These are phyloP conservation scores for Phytophthora ramorum DNA, from an alignment of 352 stramenopile genomes.

Conservation along the genomic window DNA sequence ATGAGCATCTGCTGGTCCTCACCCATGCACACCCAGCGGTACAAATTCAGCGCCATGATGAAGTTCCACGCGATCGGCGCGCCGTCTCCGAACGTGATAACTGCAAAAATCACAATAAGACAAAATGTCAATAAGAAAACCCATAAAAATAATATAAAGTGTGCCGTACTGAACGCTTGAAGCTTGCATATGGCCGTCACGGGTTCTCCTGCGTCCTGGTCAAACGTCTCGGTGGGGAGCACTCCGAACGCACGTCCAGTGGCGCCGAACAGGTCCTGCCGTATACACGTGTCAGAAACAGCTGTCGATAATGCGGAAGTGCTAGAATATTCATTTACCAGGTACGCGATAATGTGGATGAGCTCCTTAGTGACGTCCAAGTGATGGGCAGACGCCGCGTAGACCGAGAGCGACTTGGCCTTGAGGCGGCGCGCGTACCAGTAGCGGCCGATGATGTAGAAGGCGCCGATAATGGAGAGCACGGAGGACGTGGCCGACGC, in stretches of 20 bases:
- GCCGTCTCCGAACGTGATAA: conserved; percentile 81
- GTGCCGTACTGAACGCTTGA: conserved; percentile 65
- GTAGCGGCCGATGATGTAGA: conserved; percentile 88
- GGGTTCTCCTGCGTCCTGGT: conserved; percentile 57
- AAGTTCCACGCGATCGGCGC: conserved; percentile 86
- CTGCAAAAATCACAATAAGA: conserved; percentile 24
- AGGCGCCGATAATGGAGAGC: conserved; percentile 78
- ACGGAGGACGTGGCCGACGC: conserved; percentile 74
- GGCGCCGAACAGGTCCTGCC: conserved; percentile 74
- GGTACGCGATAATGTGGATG: conserved; percentile 85
- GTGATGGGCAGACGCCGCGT: conserved; percentile 52
- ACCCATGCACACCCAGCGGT: conserved; percentile 83
- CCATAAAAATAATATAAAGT: neutral
- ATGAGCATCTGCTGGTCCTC: conserved; percentile 87
- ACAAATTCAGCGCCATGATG: conserved; percentile 86
- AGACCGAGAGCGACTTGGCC: conserved; percentile 51
- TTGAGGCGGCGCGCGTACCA: conserved; percentile 74
- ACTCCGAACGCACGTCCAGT: conserved; percentile 74
- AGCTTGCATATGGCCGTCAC: conserved; percentile 73
- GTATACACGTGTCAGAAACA: conserved; percentile 1
- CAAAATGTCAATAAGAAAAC: conserved; percentile 4
- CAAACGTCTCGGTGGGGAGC: conserved; percentile 70
- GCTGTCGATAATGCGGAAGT: neutral
- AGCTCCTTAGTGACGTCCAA: conserved; percentile 88
- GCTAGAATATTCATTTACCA: conserved; percentile 40